These are phyloP conservation scores for Eucalyptus regnans DNA, from an alignment of 345 rosid species.

Conservation along the genomic window DNA sequence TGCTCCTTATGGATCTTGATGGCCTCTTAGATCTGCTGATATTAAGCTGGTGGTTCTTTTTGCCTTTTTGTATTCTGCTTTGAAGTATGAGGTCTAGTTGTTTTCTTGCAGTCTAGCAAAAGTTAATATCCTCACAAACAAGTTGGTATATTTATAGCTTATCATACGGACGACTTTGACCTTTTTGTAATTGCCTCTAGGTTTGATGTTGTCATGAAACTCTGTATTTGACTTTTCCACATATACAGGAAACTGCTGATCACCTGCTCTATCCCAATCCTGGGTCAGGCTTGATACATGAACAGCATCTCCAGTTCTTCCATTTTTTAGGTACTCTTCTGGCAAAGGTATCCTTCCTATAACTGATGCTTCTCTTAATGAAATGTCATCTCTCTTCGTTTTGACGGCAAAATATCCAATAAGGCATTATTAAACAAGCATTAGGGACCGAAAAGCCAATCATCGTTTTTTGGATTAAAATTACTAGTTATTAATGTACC, in stretches of 20 bases:
- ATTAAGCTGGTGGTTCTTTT: not conserved
- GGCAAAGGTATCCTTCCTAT: constrained; percentile 47
- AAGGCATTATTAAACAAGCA: not conserved
- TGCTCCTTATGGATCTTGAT: not conserved
- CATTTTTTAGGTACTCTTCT: constrained; percentile 92
- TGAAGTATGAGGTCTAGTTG: not conserved
- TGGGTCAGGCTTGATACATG: constrained; percentile 95
- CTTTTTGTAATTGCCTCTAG: not conserved
- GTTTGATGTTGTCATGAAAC: not conserved
- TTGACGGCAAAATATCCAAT: not conserved
- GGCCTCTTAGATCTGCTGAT: not conserved
- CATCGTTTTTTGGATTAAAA: not conserved
- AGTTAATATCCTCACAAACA: not conserved
- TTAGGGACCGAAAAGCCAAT: not conserved
- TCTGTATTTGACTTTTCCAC: not conserved
- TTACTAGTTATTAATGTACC: not conserved
- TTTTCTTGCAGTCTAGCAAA: not conserved
- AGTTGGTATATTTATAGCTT: not conserved
- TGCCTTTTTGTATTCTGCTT: not conserved
- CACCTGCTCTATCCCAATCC: constrained; percentile 98
- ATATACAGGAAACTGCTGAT: constrained; percentile 82
- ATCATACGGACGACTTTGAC: not conserved
- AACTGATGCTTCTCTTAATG: not conserved
- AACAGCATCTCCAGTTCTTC: constrained; percentile 93
- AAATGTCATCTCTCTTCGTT: not conserved